These are phyloP conservation scores for Daldinia eschscholtzii DNA, from an alignment of 2,329 filamentous ascomycete genomes.

Conservation along the genomic window DNA sequence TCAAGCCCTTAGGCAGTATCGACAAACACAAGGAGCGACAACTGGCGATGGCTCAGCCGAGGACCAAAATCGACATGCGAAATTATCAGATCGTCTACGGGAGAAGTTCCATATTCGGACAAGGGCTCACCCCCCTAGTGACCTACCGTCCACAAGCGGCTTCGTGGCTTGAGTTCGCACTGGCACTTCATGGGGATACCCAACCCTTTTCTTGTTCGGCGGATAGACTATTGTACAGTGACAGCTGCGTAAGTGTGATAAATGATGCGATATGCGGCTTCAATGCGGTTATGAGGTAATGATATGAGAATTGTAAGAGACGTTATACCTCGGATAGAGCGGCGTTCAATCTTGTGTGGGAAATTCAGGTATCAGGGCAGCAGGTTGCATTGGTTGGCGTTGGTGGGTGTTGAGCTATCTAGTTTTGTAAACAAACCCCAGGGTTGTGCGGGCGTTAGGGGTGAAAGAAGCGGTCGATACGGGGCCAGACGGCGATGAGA, in stretches of 20 bases:
- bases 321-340: constrained; percentile 27
- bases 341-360: constrained; percentile 30
- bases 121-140: constrained; percentile 55
- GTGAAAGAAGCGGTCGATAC: neutral
- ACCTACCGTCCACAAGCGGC: constrained; percentile 19
- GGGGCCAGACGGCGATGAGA: constrained; percentile 2
- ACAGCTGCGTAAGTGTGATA: constrained; percentile 13
- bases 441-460: constrained; percentile 21
- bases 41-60: constrained; percentile 52
- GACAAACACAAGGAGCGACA: constrained; percentile 54
- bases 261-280: constrained; percentile 22
- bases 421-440: constrained; percentile 18
- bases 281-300: constrained; percentile 19
- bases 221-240: neutral
- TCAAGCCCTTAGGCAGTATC: constrained; percentile 66
- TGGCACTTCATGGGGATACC: neutral
- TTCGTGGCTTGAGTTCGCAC: constrained; percentile 10
- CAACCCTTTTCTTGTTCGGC: neutral
- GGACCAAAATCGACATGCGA: constrained; percentile 57
- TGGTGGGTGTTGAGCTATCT: constrained; percentile 20
- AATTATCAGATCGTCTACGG: constrained; percentile 63
- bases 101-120: constrained; percentile 68
- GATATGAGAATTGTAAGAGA: constrained; percentile 1
- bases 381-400: constrained; percentile 40
- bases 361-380: constrained; percentile 22